Evolutionary conservation across 371 early-diverging fungal species (phyloP), one percentile per base, ranked within the genome.

Genomic region (Mortierella sp.): DNA sequence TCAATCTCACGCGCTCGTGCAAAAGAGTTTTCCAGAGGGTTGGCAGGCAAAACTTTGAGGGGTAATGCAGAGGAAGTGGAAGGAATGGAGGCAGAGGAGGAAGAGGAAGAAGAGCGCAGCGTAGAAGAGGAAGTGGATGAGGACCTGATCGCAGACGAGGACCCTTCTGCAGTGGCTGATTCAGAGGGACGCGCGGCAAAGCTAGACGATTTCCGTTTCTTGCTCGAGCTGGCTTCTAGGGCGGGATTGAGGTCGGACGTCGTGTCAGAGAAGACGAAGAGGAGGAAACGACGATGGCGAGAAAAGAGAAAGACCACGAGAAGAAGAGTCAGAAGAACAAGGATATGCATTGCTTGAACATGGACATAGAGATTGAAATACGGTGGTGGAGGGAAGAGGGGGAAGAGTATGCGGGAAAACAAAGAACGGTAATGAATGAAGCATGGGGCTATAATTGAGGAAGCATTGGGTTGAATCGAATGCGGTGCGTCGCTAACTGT

Each of bases 171-270:
- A 34, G 62, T 56, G 65, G 56, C 42, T 73, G 68, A 58, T 37
- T 66, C 63, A 48, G 72, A 72, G 55, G 73, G 62, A 63, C 68
- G 67, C 64, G 63, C 52, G 60, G 67, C 67, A 56, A 59, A 44
- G 64, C 62, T 66, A 26, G 76, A 64, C 50, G 70, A 43, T 69
- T 76, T 76, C 60, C 78, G 64, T 70, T 76, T 76, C 65, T 66
- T 73, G 67, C 70, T 76, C 56, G 62, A 48, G 60, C 75, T 72
- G 48, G 62, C 73, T 72, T 67, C 75, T 73, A 60, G 17, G n/a
- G 34, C 12, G n/a, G n/a, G n/a, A n/a, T n/a, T n/a, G n/a, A n/a
- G n/a, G n/a, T n/a, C n/a, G 50, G 24, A 26, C 7, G 31, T 28
- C 3, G 47, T 53, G 43, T 23, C 24, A n/a, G 24, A 31, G 15